Conservation (phyloP, 768 basidiomycete species). For the Russula emetica region DNA sequence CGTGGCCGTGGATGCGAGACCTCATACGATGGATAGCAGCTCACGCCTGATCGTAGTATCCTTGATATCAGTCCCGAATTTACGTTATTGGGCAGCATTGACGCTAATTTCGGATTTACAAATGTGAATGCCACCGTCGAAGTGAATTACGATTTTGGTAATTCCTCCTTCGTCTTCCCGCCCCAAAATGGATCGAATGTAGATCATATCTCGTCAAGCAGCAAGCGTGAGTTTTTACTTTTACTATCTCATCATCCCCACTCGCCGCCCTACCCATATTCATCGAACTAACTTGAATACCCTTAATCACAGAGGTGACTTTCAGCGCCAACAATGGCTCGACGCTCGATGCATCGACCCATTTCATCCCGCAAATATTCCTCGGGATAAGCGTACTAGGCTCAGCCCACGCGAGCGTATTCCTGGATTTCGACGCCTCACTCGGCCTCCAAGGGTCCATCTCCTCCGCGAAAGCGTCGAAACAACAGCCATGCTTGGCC, state of each 20-base stretch:
- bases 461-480: too few relatives aligned
- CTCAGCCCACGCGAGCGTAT: not conserved
- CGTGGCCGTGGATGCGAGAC: not conserved
- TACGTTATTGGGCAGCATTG: not conserved
- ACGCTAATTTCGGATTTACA: not conserved
- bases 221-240: too few relatives aligned
- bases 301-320: too few relatives aligned
- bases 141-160: not conserved
- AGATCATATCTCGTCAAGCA: too few relatives aligned
- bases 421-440: slow-evolving; percentile 6
- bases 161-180: not conserved
- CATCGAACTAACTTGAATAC: too few relatives aligned
- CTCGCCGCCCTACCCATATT: too few relatives aligned
- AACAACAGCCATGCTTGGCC: too few relatives aligned
- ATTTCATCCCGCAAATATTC: slow-evolving; percentile 44
- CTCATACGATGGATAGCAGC: not conserved
- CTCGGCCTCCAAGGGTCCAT: too few relatives aligned
- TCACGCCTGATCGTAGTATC: not conserved
- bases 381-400: slow-evolving; percentile 6
- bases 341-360: slow-evolving; percentile 40
- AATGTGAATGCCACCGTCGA: not conserved
- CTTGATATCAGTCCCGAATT: not conserved
- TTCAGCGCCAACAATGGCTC: not conserved
- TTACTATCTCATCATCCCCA: too few relatives aligned
- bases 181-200: not conserved